phyloP scores from a whole-genome alignment of 2,329 filamentous ascomycete genomes.

The Ampelomyces quisqualis region DNA sequence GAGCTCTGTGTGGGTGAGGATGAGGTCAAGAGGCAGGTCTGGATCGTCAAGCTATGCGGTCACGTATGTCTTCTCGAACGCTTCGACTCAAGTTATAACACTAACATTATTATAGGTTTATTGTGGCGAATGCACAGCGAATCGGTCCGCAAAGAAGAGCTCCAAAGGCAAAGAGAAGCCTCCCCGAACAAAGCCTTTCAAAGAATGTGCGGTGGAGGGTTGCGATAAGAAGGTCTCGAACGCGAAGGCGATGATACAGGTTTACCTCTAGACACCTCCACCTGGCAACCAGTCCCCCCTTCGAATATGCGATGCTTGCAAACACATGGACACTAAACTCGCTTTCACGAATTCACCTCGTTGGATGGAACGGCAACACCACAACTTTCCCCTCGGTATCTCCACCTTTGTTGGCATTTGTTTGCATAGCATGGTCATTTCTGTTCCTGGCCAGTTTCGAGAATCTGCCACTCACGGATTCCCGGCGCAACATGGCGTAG shows the following conservation, averaged over 20 bases:
- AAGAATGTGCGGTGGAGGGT: constrained; percentile 49
- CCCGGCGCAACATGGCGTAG: too few species aligned
- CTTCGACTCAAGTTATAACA: not conserved
- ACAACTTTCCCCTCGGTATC: not conserved
- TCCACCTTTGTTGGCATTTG: constrained; percentile 17
- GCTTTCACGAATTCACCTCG: too few species aligned
- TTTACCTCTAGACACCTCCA: constrained; percentile 43
- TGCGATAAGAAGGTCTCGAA: constrained; percentile 43
- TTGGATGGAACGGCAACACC: not conserved
- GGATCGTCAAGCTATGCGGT: constrained; percentile 86
- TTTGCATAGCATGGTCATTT: constrained; percentile 24
- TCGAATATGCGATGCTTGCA: too few species aligned
- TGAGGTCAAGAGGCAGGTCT: constrained; percentile 77
- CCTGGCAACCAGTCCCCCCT: too few species aligned
- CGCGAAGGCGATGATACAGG: constrained; percentile 44
- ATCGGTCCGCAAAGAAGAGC: constrained; percentile 41
- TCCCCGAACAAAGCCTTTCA: constrained; percentile 43
- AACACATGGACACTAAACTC: not conserved
- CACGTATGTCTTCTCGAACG: constrained; percentile 66
- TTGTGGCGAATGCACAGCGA: constrained; percentile 54
- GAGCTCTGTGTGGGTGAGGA: constrained; percentile 76
- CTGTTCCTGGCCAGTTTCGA: not conserved
- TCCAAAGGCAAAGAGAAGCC: constrained; percentile 45
- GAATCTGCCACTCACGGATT: too few species aligned
- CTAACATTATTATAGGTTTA: constrained; percentile 48